Base-by-base conservation (phyloP, 2,329 filamentous ascomycete genomes). In the Alternaria novae-zelandiae region DNA sequence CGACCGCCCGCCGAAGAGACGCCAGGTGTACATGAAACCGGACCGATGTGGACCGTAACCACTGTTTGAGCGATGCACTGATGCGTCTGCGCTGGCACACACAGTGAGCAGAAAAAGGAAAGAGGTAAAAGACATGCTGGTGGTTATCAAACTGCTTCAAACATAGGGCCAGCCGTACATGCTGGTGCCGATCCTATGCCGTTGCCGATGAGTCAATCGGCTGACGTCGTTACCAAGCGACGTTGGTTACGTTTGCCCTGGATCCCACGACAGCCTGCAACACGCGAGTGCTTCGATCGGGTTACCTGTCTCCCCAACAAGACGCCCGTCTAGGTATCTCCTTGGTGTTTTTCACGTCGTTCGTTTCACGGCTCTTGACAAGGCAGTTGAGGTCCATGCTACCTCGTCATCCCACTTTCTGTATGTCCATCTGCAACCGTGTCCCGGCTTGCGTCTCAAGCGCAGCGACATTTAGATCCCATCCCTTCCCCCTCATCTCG, bases 371-470 rank as follows among this genome's bases (percentile, higher is more conserved):
- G 36, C 47, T 45, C 32, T 53, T 45, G 47, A 54, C 62, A 43
- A 54, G 49, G 47, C 36, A 54, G 23, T 23, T 28, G 17, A 54
- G 17, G 41, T 54, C n/a, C 11, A 25, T 28, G 43, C 21, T 20
- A 49, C n/a, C 23, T 41, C 49, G 49, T 59, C 49, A 54, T 12
- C 30, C 53, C 21, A 28, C 45, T 61, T 32, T 54, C 44, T 58
- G 64, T 44, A 25, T 54, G 23, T 54, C 59, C 57, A 74, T 67
- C 30, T 72, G 61, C 57, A 68, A 65, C 47, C 78, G 75, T 25
- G 74, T 79, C 25, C 86, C 88, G 50, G 86, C 82, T 62, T 81
- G 83, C 17, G 90, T 93, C 82, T 94, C 91, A 70, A 94, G 81
- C 6, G 88, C 89, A 43, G 84, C 84, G 54, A 83, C 84, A 59